Evolutionary conservation across 306 rosid genomes (phyloP).

Genomic region (Herpetospermum pedunculosum): DNA sequence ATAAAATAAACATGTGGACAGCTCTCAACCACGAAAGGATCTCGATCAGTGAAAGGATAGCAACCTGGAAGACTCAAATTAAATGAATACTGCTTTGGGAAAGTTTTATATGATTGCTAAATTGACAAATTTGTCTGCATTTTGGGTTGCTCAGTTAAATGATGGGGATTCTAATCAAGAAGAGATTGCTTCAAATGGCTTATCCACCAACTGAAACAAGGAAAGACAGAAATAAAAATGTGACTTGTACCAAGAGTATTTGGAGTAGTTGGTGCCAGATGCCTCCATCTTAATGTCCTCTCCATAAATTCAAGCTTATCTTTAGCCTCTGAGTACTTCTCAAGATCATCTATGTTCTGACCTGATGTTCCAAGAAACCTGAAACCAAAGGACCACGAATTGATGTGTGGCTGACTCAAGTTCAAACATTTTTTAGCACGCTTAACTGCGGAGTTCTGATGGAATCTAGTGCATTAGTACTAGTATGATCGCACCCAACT

Average conservation of each 20-base stretch:
- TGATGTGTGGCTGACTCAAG: conserved; percentile 10
- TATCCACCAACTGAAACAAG: neutral
- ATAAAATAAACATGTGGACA: conserved; percentile 90
- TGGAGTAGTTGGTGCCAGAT: conserved; percentile 97
- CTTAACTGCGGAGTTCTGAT: no score
- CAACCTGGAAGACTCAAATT: conserved; percentile 51
- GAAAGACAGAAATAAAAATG: conserved; percentile 10
- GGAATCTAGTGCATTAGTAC: no score
- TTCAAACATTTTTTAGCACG: no score
- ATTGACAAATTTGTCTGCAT: neutral
- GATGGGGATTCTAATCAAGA: neutral
- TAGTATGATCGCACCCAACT: no score
- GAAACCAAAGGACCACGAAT: conserved; percentile 18
- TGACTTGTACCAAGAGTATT: conserved; percentile 71
- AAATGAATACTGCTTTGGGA: neutral
- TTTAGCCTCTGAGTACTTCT: conserved; percentile 66
- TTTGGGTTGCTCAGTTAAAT: neutral
- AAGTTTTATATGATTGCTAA: neutral
- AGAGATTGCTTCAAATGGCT: neutral
- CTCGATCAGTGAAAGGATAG: conserved; percentile 77
- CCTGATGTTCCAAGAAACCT: conserved; percentile 96
- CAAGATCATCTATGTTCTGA: conserved; percentile 84
- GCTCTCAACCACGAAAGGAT: conserved; percentile 78
- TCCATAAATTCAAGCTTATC: conserved; percentile 83
- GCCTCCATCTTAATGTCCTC: conserved; percentile 92